These are phyloP conservation scores for Arachis stenosperma DNA, from an alignment of 306 rosid genomes.

Conservation along the genomic window DNA sequence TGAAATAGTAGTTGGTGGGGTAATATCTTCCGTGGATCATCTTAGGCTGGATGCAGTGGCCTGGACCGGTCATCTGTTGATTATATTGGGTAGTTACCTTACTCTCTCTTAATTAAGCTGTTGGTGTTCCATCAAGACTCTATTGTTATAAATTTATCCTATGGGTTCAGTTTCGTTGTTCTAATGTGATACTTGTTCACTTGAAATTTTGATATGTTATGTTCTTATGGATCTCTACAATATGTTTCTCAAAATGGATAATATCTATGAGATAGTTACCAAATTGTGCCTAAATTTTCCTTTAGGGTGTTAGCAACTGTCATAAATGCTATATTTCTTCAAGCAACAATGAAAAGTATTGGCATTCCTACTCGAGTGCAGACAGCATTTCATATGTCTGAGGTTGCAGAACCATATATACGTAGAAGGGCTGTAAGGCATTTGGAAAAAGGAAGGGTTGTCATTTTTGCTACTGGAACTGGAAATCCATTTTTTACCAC, in stretches of 20 bases:
- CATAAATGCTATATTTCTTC: constrained; percentile 97
- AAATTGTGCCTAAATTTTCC: constrained; percentile 24
- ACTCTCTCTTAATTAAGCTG: constrained; percentile 15
- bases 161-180: neutral
- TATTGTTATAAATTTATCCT: constrained; percentile 19
- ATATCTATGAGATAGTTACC: neutral
- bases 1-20: constrained; percentile 95
- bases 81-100: constrained; percentile 79
- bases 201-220: neutral
- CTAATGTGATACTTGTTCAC: neutral
- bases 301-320: constrained; percentile 95
- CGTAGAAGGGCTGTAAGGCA: constrained; percentile 98
- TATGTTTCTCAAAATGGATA: neutral
- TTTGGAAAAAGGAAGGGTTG: constrained; percentile 96
- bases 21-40: constrained; percentile 91
- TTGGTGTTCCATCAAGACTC: constrained; percentile 32
- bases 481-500: constrained; percentile 99
- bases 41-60: constrained; percentile 90
- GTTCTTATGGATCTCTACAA: neutral
- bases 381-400: constrained; percentile 98
- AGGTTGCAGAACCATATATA: constrained; percentile 97
- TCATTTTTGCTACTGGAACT: constrained; percentile 96
- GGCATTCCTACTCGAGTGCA: constrained; percentile 98
- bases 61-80: constrained; percentile 98
- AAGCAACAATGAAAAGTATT: constrained; percentile 99